phyloP scores from a whole-genome alignment of 805 yeast genomes.

The Hanseniaspora valbyensis region DNA sequence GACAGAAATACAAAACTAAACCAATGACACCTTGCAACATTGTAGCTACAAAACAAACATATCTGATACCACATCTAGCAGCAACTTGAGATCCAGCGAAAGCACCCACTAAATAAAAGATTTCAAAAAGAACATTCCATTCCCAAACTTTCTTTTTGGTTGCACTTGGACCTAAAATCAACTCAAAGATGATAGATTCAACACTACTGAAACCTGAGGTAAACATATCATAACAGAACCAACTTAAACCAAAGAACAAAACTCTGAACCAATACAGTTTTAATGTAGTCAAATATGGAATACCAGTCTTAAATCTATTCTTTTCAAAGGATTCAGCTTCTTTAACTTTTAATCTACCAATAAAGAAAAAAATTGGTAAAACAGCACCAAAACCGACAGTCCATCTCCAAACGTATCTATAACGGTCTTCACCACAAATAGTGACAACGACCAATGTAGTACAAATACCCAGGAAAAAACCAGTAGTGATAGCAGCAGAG shows the following conservation, averaged over 20 bases:
- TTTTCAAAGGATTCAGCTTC: slow-evolving; percentile 65
- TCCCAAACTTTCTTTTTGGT: slow-evolving; percentile 65
- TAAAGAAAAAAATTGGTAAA: slow-evolving; percentile 67
- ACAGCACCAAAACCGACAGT: slow-evolving; percentile 83
- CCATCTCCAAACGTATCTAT: slow-evolving; percentile 82
- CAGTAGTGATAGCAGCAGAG: slow-evolving; percentile 73
- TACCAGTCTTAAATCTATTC: slow-evolving; percentile 47
- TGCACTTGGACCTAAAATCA: slow-evolving; percentile 45
- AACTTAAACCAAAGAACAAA: slow-evolving; percentile 55
- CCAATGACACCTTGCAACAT: slow-evolving; percentile 67
- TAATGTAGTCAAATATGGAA: slow-evolving; percentile 55
- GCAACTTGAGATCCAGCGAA: slow-evolving; percentile 69
- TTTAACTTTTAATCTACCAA: slow-evolving; percentile 63
- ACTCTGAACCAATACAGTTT: slow-evolving; percentile 80
- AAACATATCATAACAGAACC: slow-evolving; percentile 88
- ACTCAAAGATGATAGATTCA: slow-evolving; percentile 56
- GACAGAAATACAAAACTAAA: slow-evolving; percentile 67
- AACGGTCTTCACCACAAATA: slow-evolving; percentile 61
- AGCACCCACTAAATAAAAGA: slow-evolving; percentile 85
- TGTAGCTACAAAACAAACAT: slow-evolving; percentile 61
- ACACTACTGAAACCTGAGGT: slow-evolving; percentile 79
- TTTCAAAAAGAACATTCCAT: slow-evolving; percentile 81
- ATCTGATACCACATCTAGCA: slow-evolving; percentile 83
- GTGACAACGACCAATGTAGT: slow-evolving; percentile 77
- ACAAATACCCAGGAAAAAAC: slow-evolving; percentile 72